Evolutionary conservation across 345 rosid genomes (phyloP).

Genomic region (Pistacia integerrima): DNA sequence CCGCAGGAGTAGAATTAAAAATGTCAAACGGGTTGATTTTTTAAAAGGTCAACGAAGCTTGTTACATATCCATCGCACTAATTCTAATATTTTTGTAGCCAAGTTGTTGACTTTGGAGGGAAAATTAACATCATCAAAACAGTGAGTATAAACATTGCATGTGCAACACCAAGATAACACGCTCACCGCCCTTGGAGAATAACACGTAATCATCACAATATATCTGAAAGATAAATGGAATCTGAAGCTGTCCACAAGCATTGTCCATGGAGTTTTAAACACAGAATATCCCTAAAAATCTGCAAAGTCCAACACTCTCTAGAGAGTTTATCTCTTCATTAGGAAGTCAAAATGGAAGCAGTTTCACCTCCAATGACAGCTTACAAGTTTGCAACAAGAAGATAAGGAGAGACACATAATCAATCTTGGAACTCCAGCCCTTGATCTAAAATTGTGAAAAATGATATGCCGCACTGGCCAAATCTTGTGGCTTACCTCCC

Average conservation of each 20-base stretch:
- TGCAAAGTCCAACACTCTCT: slow-evolving; percentile 31
- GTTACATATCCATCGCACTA: slow-evolving; percentile 20
- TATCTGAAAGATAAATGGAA: slow-evolving; percentile 12
- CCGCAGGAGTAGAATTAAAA: neutral
- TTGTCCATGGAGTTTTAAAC: neutral
- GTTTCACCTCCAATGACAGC: slow-evolving; percentile 14
- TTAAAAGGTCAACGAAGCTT: slow-evolving; percentile 32
- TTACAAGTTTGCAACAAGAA: neutral
- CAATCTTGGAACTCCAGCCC: neutral
- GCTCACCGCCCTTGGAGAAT: slow-evolving; percentile 17
- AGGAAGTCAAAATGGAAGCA: slow-evolving; percentile 27
- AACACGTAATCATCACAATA: slow-evolving; percentile 14
- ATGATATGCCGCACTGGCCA: neutral
- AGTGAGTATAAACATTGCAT: slow-evolving; percentile 22
- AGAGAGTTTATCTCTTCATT: neutral
- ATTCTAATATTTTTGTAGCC: neutral
- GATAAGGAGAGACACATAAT: neutral
- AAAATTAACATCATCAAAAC: slow-evolving; percentile 4
- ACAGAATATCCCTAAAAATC: slow-evolving; percentile 62
- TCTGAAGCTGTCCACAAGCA: slow-evolving; percentile 8
- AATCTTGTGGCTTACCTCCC: neutral
- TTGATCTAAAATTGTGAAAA: neutral
- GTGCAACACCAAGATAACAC: slow-evolving; percentile 10
- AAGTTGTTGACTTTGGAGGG: slow-evolving; percentile 14
- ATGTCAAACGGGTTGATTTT: slow-evolving; percentile 26